phyloP scores from a whole-genome alignment of 2,329 filamentous ascomycete genomes.

The Phialophora tarda region DNA sequence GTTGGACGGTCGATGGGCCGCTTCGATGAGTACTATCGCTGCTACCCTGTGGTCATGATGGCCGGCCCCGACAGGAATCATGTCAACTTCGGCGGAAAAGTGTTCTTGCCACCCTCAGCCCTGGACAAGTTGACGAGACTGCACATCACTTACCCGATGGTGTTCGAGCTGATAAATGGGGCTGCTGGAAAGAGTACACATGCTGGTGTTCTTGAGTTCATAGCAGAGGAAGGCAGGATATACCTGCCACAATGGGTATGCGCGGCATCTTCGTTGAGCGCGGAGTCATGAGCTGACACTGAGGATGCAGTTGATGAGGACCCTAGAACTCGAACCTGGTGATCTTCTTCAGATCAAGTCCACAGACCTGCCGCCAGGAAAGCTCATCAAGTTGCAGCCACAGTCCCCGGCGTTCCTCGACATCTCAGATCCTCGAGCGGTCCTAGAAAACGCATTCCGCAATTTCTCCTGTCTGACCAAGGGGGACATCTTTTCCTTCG shows the following conservation, averaged over 20 bases:
- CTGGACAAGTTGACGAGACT: constrained; percentile 95
- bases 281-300: constrained; percentile 22
- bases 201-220: constrained; percentile 94
- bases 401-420: constrained; percentile 93
- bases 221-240: constrained; percentile 93
- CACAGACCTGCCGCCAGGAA: constrained; percentile 86
- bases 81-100: constrained; percentile 96
- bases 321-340: constrained; percentile 83
- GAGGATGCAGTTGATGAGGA: constrained; percentile 80
- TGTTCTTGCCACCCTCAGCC: constrained; percentile 93
- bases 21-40: constrained; percentile 98
- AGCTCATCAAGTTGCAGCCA: constrained; percentile 94
- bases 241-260: constrained; percentile 93
- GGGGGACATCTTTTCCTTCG: constrained; percentile 93
- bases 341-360: constrained; percentile 95
- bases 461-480: constrained; percentile 94
- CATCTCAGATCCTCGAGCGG: constrained; percentile 95
- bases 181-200: constrained; percentile 80
- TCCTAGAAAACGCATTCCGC: constrained; percentile 93
- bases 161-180: constrained; percentile 95
- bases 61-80: constrained; percentile 86
- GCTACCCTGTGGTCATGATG: constrained; percentile 94
- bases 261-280: constrained; percentile 27
- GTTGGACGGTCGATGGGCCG: constrained; percentile 65
- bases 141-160: constrained; percentile 95